These are phyloP conservation scores for Berkeleyomyces basicola DNA, from an alignment of 2,329 filamentous ascomycete genomes.

Conservation along the genomic window DNA sequence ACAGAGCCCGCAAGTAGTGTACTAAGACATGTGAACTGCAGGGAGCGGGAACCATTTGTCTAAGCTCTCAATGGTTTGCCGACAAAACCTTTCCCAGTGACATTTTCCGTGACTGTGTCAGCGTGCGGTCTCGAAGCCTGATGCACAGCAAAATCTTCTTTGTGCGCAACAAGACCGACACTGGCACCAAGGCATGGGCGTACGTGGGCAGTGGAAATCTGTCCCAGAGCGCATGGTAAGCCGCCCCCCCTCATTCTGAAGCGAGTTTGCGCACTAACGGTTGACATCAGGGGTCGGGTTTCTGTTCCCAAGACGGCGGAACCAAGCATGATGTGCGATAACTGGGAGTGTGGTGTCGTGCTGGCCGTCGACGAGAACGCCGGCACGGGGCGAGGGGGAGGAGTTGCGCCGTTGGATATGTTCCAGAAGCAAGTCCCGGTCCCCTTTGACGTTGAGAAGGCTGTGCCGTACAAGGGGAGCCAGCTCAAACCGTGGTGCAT, in stretches of 20 bases:
- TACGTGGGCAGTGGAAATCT: constrained; percentile 87
- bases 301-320: constrained; percentile 52
- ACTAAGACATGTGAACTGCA: constrained; percentile 23
- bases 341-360: constrained; percentile 91
- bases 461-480: neutral
- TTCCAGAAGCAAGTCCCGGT: constrained; percentile 7
- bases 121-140: constrained; percentile 51
- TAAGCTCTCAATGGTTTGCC: constrained; percentile 58
- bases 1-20: neutral
- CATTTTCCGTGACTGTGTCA: constrained; percentile 60
- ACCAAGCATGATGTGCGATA: constrained; percentile 66
- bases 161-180: constrained; percentile 22
- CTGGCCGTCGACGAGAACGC: constrained; percentile 34
- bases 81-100: constrained; percentile 50
- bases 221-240: constrained; percentile 82
- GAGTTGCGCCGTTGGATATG: constrained; percentile 7
- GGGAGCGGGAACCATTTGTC: constrained; percentile 69
- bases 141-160: constrained; percentile 74
- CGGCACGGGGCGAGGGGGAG: neutral
- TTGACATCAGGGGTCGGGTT: constrained; percentile 50
- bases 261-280: neutral
- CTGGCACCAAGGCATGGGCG: constrained; percentile 42
- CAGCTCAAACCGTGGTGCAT: constrained; percentile 9
- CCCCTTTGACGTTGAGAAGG: constrained; percentile 4
- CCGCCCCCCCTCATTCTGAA: constrained; percentile 12